Base-by-base conservation (phyloP, 2,329 filamentous ascomycete species). In the Colletotrichum sp. region DNA sequence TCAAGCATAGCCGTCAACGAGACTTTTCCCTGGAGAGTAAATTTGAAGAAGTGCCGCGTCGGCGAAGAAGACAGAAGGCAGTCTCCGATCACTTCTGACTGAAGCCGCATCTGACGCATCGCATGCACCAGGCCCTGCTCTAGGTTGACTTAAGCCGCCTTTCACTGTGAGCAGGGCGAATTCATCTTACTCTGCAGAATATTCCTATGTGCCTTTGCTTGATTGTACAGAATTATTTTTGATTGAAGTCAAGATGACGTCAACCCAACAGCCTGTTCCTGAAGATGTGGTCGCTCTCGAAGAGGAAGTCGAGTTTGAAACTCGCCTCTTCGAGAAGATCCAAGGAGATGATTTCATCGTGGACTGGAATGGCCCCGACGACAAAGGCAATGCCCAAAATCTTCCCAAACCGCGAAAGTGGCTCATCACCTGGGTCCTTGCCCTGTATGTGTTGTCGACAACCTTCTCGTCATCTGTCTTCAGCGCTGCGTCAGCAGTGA, bases 401-500 rank as follows among this genome's bases (percentile, higher is more conserved):
- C 28, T 71, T 1, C 24, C 69, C 3, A 44, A 15, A 4, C 49
- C 62, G 8, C 62, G 69, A 2, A 71, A 71, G 15, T 71, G 69
- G 69, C 62, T 71, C 44, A 26, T 71, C 4, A 71, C 69, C 1
- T 32, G 32, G 16, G 62, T 16, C 0, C 26, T 71, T 10, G 62
- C 44, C 4, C 24, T 71, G 2, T 67, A 59, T 9, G 62, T 71
- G 2, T n/a, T 71, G 5, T 67, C 69, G 4, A 71, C 69, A 13
- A 71, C 69, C 4, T 71, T 71, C 12, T 71, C 69, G 18, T 71
- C 69, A 1, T 71, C 69, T 1, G 69, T 67, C 3, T 71, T 67
- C 60, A 67, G 69, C 10, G 44, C 69, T 16, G 69, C 69, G 3
- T 32, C 69, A 1, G 32, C n/a, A 49, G 87, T 90, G 3, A 68